A percentile compares a stretch with the other conserved stretches of the same genome.
These are phyloP conservation scores for Trapa incisa DNA, from an alignment of 345 rosid species.

Conservation along the genomic window DNA sequence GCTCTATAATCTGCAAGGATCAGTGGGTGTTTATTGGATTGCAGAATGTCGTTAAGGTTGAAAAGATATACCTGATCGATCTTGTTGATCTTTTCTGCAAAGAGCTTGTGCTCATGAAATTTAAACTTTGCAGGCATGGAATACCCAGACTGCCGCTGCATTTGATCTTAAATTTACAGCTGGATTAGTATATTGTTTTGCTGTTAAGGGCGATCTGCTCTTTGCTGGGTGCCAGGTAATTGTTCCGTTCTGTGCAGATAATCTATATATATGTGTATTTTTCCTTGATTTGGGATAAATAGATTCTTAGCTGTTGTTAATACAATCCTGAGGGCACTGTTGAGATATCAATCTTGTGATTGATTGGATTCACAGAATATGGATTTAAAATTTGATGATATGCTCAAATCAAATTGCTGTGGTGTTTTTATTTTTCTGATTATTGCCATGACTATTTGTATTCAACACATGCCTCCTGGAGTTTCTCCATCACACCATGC, in stretches of 20 bases:
- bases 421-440: neutral
- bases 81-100: neutral
- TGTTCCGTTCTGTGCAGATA: neutral
- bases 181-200: conserved; percentile 41
- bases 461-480: neutral
- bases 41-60: conserved; percentile 39
- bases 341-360: neutral
- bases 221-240: conserved; percentile 55
- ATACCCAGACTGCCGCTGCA: conserved; percentile 23
- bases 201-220: conserved; percentile 25
- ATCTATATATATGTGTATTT: neutral
- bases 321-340: neutral
- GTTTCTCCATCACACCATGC: neutral
- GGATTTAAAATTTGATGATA: neutral
- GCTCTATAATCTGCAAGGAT: conserved; percentile 40
- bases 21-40: conserved; percentile 55
- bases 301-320: neutral
- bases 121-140: conserved; percentile 31
- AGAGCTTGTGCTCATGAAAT: neutral
- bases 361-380: neutral
- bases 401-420: neutral
- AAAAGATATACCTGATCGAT: neutral
- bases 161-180: conserved; percentile 26
- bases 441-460: neutral
- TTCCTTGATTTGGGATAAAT: too few relatives aligned